Conservation (phyloP, 352 stramenopile genomes). For the Thalassiosira mediterranea region DNA sequence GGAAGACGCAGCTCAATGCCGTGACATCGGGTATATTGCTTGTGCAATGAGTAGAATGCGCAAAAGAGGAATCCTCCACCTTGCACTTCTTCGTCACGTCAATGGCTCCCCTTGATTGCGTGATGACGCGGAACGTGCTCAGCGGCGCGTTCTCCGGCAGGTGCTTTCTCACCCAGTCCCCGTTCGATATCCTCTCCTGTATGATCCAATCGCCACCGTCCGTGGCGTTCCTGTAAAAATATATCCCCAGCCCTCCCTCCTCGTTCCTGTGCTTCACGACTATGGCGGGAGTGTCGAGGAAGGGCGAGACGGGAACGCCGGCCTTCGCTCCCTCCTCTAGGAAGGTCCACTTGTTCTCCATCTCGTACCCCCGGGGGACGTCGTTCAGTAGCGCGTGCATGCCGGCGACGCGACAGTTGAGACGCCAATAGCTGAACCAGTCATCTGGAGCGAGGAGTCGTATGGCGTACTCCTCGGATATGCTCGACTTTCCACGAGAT, state of each 20-base stretch:
- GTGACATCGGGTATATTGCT: no score
- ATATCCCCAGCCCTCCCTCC: slow-evolving; percentile 96
- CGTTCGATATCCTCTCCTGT: slow-evolving; percentile 91
- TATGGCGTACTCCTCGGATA: slow-evolving; percentile 85
- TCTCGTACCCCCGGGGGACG: slow-evolving; percentile 90
- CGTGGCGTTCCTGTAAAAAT: slow-evolving; percentile 96
- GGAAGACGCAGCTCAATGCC: slow-evolving; percentile 85
- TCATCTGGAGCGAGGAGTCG: slow-evolving; percentile 93
- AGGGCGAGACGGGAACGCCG: slow-evolving; percentile 92
- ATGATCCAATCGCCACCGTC: slow-evolving; percentile 95
- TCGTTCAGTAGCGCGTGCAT: slow-evolving; percentile 92
- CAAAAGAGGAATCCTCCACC: no score
- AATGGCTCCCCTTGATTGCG: slow-evolving; percentile 84
- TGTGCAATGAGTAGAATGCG: no score
- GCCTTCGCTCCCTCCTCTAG: slow-evolving; percentile 89
- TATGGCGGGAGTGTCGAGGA: slow-evolving; percentile 88
- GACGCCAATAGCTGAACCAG: slow-evolving; percentile 97
- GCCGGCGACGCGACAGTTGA: slow-evolving; percentile 92
- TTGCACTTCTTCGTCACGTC: slow-evolving; percentile 47
- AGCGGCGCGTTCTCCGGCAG: slow-evolving; percentile 92
- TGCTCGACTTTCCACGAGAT: slow-evolving; percentile 45
- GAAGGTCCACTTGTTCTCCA: slow-evolving; percentile 99
- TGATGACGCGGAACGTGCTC: slow-evolving; percentile 98
- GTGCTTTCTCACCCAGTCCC: slow-evolving; percentile 89
- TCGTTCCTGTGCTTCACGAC: slow-evolving; percentile 98